Evolutionary conservation across 768 basidiomycete species (phyloP).

Genomic region (Serendipita indica): DNA sequence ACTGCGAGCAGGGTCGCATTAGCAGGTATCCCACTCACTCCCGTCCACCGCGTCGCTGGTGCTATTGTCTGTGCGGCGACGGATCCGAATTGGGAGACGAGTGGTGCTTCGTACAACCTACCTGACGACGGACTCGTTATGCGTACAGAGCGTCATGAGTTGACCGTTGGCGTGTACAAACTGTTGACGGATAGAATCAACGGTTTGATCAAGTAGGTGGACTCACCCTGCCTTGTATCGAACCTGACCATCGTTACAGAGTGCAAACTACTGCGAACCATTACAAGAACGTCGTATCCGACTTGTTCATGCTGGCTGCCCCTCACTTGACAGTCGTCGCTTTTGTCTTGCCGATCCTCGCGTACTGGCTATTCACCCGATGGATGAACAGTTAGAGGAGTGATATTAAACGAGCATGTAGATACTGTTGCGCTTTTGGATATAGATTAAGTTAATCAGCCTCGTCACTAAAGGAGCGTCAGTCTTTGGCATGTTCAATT

Average conservation of each 20-base stretch:
- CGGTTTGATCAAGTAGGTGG: not conserved
- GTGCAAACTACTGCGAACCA: not conserved
- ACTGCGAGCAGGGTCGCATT: constrained; percentile 28
- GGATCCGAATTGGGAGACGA: constrained; percentile 30
- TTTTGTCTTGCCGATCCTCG: not conserved
- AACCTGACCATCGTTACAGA: not conserved
- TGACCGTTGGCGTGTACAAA: constrained; percentile 37
- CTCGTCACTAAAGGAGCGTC: constrained; percentile 2
- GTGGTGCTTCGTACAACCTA: constrained; percentile 34
- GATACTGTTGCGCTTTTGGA: too few species aligned
- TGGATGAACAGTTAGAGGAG: not conserved
- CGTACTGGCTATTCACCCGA: not conserved
- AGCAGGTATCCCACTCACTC: constrained; percentile 35
- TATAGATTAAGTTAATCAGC: not conserved
- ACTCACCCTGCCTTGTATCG: not conserved
- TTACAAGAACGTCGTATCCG: not conserved
- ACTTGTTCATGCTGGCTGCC: not conserved
- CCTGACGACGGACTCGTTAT: constrained; percentile 38
- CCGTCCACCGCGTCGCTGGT: constrained; percentile 34
- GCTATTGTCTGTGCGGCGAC: constrained; percentile 40
- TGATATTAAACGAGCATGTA: not conserved
- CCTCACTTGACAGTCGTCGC: not conserved
- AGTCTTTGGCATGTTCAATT: not conserved
- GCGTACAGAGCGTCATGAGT: constrained; percentile 25
- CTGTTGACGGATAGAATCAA: constrained; percentile 27